Evolutionary conservation across 2,329 filamentous ascomycete species (phyloP), one percentile per base, ranked within the genome.

Genomic region (Arthrinium phaeospermum): DNA sequence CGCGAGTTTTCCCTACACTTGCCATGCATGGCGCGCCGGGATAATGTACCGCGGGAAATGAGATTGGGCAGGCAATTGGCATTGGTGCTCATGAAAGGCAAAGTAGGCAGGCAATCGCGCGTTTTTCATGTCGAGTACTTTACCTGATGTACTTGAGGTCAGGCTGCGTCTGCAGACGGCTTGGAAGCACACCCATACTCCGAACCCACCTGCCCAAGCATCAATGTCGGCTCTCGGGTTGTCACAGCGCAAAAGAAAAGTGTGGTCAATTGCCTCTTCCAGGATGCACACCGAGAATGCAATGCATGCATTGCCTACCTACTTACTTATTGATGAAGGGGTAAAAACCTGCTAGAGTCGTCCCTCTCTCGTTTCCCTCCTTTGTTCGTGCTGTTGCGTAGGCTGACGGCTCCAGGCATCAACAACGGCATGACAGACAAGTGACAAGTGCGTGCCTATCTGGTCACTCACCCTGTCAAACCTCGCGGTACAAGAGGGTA

Each of bases 281-380:
- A 37, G 13, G 22, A 41, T 37, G 57, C 57, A 64, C 57, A 64
- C 57, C 57, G 57, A 64, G 57, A 64, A 14, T 37, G 57, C n/a
- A n/a, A 61, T n/a, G 53, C 30, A 22, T n/a, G 30, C 53, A 22
- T 37, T 19, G 53, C 53, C 53, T 37, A 34, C 27, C 34, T 34
- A 6, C 53, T 8, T 34, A 16, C 30, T 49, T 10, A 19, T 49
- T 37, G 30, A 22, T 37, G 53, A 19, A n/a, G 22, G 34, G 53
- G 53, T 5, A 34, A 8, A 37, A 37, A 4, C 8, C 53, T 10
- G 37, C 37, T 10, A 41, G 37, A 41, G 30, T 19, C 4, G 8
- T 19, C 53, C 53, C 16, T 22, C 22, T 61, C 30, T 27, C 6
- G 16, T 61, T 61, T 22, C 16, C 19, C 22, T 41, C n/a, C 57